Conservation (phyloP, 768 basidiomycete genomes). For the Mycena leptocephala region DNA sequence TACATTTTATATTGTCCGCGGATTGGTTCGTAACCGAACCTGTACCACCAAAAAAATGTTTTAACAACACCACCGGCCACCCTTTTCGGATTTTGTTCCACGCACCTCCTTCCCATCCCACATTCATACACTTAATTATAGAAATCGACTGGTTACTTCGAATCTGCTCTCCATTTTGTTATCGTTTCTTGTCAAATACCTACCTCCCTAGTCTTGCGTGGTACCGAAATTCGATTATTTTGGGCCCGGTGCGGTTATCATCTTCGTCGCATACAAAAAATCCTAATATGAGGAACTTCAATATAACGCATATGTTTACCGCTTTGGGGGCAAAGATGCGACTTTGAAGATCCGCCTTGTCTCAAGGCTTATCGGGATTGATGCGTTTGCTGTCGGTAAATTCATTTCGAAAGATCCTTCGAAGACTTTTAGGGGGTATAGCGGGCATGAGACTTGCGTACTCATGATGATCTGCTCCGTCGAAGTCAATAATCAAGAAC, state of each 20-base stretch:
- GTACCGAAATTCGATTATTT: slow-evolving; percentile 16
- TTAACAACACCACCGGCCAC: slow-evolving; percentile 10
- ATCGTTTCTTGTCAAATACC: slow-evolving; percentile 20
- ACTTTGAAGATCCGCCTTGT: not conserved
- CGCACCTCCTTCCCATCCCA: not conserved
- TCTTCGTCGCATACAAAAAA: not conserved
- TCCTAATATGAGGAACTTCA: not conserved
- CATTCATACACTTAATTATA: slow-evolving; percentile 22
- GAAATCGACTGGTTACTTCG: slow-evolving; percentile 30
- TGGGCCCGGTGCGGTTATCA: slow-evolving; percentile 29
- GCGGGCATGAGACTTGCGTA: not conserved
- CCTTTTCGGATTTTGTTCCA: not conserved
- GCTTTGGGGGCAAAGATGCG: not conserved
- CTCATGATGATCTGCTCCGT: not conserved
- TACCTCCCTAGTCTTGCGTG: not conserved
- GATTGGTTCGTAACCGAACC: slow-evolving; percentile 27
- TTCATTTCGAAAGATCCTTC: too few species aligned
- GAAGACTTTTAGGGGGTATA: too few species aligned
- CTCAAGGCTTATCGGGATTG: slow-evolving; percentile 10
- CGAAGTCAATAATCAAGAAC: not conserved
- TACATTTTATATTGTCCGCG: slow-evolving; percentile 13
- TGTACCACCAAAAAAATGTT: slow-evolving; percentile 26
- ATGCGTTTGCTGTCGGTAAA: not conserved
- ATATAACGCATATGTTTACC: slow-evolving; percentile 22
- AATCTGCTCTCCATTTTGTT: slow-evolving; percentile 7